Conservation (phyloP, 305 asterid species). For the Rubia occidens region DNA sequence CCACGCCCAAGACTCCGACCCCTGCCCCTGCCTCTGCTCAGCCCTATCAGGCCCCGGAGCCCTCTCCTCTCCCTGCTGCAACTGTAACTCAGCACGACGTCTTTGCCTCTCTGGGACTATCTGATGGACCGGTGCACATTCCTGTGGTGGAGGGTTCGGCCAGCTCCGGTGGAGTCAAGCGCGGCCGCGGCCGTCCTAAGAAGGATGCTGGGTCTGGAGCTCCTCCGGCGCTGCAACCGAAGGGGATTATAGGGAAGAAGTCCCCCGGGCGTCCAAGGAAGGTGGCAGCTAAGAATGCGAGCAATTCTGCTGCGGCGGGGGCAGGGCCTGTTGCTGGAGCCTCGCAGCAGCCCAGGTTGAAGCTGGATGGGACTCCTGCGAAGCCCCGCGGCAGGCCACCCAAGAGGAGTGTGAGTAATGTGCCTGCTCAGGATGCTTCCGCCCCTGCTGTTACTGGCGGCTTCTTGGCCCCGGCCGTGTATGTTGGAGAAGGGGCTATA, state of each 20-base stretch:
- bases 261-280: constrained; percentile 10
- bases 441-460: constrained; percentile 21
- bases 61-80: not conserved
- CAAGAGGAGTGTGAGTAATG: constrained; percentile 26
- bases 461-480: constrained; percentile 9
- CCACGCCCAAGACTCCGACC: constrained; percentile 35
- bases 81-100: constrained; percentile 13
- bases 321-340: constrained; percentile 21
- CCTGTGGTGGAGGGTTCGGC: constrained; percentile 23
- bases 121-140: constrained; percentile 28
- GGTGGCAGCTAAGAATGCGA: constrained; percentile 16
- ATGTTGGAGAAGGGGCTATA: constrained; percentile 18
- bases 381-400: constrained; percentile 68
- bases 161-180: constrained; percentile 15
- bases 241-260: constrained; percentile 1
- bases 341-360: constrained; percentile 41
- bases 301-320: constrained; percentile 7
- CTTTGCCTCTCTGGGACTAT: constrained; percentile 31
- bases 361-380: constrained; percentile 21
- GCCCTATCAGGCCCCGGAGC: not conserved
- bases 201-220: constrained; percentile 21
- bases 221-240: constrained; percentile 6
- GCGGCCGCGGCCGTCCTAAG: constrained; percentile 62
- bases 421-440: constrained; percentile 4
- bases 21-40: not conserved